phyloP scores from a whole-genome alignment of 306 rosid genomes.

The Sophora flavescens region DNA sequence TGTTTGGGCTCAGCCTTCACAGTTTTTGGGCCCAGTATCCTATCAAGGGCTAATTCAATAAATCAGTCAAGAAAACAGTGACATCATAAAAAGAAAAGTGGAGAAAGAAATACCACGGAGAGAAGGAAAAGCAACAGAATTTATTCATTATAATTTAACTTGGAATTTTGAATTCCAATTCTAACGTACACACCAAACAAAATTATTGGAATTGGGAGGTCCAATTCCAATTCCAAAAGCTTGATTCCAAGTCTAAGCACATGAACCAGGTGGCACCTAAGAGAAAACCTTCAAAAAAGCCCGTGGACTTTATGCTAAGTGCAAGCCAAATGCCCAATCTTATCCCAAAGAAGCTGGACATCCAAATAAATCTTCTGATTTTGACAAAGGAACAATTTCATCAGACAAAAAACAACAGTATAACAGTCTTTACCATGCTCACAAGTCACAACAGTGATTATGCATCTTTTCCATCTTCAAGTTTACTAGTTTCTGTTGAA shows the following conservation, averaged over 20 bases:
- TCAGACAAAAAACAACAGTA: constrained; percentile 9
- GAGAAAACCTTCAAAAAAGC: too few species aligned
- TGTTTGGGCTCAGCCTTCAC: too few species aligned
- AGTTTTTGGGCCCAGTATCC: too few species aligned
- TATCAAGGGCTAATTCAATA: background rate
- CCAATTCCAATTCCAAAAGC: too few species aligned
- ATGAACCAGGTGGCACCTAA: too few species aligned
- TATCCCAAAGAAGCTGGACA: too few species aligned
- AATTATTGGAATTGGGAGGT: too few species aligned
- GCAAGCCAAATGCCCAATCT: too few species aligned
- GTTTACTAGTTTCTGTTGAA: background rate
- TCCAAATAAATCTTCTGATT: background rate
- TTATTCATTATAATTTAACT: background rate
- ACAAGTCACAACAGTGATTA: constrained; percentile 8
- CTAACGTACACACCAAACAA: too few species aligned
- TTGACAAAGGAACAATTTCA: background rate
- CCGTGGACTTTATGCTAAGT: too few species aligned
- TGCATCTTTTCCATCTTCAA: constrained; percentile 29
- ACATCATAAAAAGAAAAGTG: background rate
- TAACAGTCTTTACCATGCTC: background rate
- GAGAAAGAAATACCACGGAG: background rate
- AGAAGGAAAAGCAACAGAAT: background rate
- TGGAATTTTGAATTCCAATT: too few species aligned
- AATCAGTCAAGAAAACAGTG: background rate
- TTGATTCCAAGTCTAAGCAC: too few species aligned